phyloP scores from a whole-genome alignment of 306 rosid species.

The Gillenia trifoliata region DNA sequence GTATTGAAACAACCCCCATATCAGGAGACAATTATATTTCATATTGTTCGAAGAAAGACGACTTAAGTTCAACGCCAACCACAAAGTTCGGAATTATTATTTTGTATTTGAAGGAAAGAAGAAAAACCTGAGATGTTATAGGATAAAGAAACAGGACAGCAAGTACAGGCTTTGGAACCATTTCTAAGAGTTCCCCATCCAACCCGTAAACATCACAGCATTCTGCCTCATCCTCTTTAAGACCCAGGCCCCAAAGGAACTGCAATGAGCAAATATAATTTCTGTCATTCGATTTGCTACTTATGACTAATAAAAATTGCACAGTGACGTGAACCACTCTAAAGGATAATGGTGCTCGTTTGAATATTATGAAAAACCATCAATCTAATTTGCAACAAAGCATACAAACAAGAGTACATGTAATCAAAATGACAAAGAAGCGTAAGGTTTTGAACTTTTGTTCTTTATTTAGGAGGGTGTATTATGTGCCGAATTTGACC shows the following conservation, averaged over 20 bases:
- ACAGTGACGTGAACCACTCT: background rate
- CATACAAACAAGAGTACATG: background rate
- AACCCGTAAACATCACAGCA: conserved; percentile 88
- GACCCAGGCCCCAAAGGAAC: conserved; percentile 92
- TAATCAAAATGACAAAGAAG: background rate
- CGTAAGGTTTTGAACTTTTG: background rate
- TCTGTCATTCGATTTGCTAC: background rate
- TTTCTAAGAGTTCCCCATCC: conserved; percentile 78
- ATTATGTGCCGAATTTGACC: background rate
- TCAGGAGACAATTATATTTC: conserved; percentile 14
- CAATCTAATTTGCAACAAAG: background rate
- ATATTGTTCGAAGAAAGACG: background rate
- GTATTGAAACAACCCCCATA: conserved; percentile 12
- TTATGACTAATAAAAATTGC: too few relatives aligned
- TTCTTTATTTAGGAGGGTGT: background rate
- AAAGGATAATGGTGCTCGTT: background rate
- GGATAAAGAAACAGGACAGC: conserved; percentile 97
- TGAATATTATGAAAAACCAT: background rate
- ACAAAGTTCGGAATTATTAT: background rate
- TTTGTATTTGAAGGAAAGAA: background rate
- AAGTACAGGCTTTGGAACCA: conserved; percentile 95
- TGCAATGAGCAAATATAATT: conserved; percentile 24
- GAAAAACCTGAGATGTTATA: conserved; percentile 55
- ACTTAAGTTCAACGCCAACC: background rate
- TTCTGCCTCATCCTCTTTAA: conserved; percentile 60